Evolutionary conservation across 2,329 filamentous ascomycete species (phyloP), one percentile per base, ranked within the genome.

Genomic region (Penicillium crustosum): DNA sequence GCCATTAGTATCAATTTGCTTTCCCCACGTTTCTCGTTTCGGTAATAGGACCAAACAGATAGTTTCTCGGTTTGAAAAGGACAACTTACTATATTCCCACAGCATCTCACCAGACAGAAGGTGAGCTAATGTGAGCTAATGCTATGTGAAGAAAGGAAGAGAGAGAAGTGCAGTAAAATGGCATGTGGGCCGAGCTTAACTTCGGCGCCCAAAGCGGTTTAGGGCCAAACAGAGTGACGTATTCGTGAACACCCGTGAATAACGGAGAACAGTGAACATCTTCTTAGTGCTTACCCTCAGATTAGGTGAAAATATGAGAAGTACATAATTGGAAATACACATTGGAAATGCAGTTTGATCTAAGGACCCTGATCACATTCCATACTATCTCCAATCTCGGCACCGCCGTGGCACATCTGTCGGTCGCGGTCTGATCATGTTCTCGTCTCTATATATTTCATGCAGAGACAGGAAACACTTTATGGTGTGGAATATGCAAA

Each of bases 221-320:
- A 66, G 61, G 51, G 59, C 55, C 44, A 52, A 41, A 53, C 50
- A 61, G 51, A 67, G 62, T 73, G 71, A 73, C 71, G 70, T 73
- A 70, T 66, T 70, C 17, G 50, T 53, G 50, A 53, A 47, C 39
- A 45, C 19, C 47, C 25, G 9, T 10, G 35, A 9, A 38, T 10
- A 38, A 10, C 27, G 19, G 36, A 29, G 23, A 31, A 15, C n/a
- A 19, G 15, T 42, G 19, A n/a, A 41, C 29, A 23, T 31, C 12
- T 25, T 49, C 47, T 21, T 39, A 9, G 23, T 50, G 35, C 35
- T 50, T 31, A 19, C 27, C 43, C 17, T 17, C 25, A 6, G 35
- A 31, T 38, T 19, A 25, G 21, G 27, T 51, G 12, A 7, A 12
- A 49, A 9, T 9, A 25, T 9, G 9, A 15, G 12, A 13, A 33